phyloP scores from a whole-genome alignment of 2,329 filamentous ascomycete genomes.

The Byssochlamys sp. region DNA sequence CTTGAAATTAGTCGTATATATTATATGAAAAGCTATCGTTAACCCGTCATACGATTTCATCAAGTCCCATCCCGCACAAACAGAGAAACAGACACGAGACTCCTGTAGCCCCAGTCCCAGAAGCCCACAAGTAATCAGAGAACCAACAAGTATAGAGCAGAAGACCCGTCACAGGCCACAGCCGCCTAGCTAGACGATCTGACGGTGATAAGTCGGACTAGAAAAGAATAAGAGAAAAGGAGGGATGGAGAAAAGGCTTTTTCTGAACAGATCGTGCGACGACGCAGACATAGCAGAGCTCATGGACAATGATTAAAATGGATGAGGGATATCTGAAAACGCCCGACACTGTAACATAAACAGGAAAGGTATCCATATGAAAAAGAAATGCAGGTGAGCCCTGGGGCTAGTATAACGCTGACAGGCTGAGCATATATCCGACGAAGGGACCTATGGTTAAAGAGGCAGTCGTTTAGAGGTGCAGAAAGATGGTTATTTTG shows the following conservation, averaged over 20 bases:
- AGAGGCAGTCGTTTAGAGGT: not conserved
- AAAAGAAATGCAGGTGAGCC: not conserved
- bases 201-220: not conserved
- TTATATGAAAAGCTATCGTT: not conserved
- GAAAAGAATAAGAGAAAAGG: not conserved
- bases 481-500: not conserved
- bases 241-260: not conserved
- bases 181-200: not conserved
- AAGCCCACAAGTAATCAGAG: not conserved
- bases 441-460: not conserved
- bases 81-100: not conserved
- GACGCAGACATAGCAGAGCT: too few relatives aligned
- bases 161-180: not conserved
- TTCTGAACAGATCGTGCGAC: not conserved
- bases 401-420: not conserved
- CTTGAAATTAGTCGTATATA: not conserved
- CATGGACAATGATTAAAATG: not conserved
- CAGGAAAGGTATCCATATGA: not conserved
- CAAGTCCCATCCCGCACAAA: not conserved
- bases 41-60: not conserved
- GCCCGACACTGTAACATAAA: not conserved
- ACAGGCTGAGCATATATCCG: not conserved
- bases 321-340: not conserved
- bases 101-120: not conserved
- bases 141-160: not conserved